These are phyloP conservation scores for Sphaerulina musiva DNA, from an alignment of 2,329 filamentous ascomycete genomes.

Conservation along the genomic window DNA sequence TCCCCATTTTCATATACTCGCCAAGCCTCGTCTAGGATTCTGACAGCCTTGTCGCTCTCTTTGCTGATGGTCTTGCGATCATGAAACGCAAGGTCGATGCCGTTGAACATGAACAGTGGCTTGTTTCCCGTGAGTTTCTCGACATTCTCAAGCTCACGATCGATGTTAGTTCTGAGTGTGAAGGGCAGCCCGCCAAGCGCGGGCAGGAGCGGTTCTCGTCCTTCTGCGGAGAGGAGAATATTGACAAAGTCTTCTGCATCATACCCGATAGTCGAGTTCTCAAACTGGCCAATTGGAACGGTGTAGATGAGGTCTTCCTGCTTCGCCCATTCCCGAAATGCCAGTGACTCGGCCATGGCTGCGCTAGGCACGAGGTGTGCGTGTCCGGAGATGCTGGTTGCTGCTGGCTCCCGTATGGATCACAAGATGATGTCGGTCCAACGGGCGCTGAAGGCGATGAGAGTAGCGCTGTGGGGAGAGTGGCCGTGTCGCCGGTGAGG, in stretches of 20 bases:
- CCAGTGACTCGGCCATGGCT: conserved; percentile 14
- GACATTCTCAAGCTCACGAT: conserved; percentile 68
- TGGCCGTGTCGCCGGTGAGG: too few relatives aligned
- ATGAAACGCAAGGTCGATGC: conserved; percentile 51
- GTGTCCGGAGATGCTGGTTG: neutral
- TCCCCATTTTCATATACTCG: conserved; percentile 73
- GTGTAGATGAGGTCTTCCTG: conserved; percentile 10
- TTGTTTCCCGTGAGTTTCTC: conserved; percentile 54
- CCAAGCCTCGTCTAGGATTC: conserved; percentile 60
- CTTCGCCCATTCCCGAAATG: conserved; percentile 21
- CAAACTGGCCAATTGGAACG: conserved; percentile 20
- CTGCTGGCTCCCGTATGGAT: neutral
- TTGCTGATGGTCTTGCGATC: conserved; percentile 25
- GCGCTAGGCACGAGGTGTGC: too few relatives aligned
- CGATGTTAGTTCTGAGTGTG: conserved; percentile 64
- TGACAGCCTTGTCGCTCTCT: conserved; percentile 25
- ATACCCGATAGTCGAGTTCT: conserved; percentile 32
- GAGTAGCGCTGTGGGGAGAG: too few relatives aligned
- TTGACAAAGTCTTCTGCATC: conserved; percentile 76
- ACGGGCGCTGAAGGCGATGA: too few relatives aligned
- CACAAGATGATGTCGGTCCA: neutral
- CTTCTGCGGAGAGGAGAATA: conserved; percentile 63
- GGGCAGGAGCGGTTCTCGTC: conserved; percentile 79
- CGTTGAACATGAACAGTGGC: conserved; percentile 90
- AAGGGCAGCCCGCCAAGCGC: conserved; percentile 84